Evolutionary conservation across 345 rosid species (phyloP).

Genomic region (Syzygium oleosum): DNA sequence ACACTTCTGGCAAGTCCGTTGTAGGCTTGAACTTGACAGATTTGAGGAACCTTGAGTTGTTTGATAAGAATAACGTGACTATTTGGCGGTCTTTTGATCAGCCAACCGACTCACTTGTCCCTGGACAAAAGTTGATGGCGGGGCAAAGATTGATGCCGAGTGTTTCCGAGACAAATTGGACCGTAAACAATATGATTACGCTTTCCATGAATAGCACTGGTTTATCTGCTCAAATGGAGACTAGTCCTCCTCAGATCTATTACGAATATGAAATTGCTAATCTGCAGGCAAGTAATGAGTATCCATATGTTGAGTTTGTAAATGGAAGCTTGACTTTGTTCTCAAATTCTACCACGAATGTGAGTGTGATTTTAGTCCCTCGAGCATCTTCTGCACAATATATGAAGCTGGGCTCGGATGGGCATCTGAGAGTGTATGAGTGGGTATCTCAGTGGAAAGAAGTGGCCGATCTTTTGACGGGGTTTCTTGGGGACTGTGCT

Average conservation of each 20-base stretch:
- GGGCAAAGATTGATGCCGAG: background rate
- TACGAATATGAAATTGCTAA: background rate
- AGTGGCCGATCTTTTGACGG: conserved; percentile 5
- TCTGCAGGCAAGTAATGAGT: background rate
- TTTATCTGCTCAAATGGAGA: conserved; percentile 7
- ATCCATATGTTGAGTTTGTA: background rate
- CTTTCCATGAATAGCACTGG: conserved; percentile 2
- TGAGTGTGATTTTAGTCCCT: background rate
- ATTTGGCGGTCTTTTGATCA: background rate
- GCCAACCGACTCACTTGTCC: background rate
- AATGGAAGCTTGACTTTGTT: background rate
- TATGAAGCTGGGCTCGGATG: background rate
- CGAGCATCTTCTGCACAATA: background rate
- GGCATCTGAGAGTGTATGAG: conserved; percentile 1
- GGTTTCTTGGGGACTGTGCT: background rate
- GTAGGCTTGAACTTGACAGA: background rate
- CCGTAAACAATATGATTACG: conserved; percentile 1
- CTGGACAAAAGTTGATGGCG: background rate
- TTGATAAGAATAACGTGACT: background rate
- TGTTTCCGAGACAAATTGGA: background rate
- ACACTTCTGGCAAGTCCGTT: background rate
- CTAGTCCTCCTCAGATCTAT: conserved; percentile 3
- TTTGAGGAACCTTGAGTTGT: background rate
- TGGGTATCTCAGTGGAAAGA: background rate
- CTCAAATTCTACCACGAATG: background rate